These are phyloP conservation scores for Erodium texanum DNA, from an alignment of 441 rosid species.

Conservation along the genomic window DNA sequence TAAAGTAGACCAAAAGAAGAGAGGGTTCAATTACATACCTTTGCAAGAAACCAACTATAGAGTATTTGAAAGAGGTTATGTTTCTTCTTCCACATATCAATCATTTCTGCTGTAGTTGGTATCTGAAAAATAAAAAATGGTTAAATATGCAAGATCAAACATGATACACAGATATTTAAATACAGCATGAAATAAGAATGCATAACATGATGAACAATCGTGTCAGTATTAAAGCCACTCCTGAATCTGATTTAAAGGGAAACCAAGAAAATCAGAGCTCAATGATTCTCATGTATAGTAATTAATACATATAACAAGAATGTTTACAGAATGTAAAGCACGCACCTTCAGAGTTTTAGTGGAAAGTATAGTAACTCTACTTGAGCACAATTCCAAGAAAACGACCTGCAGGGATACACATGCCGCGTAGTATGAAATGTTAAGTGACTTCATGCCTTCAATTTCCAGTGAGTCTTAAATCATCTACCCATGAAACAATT, in stretches of 20 bases:
- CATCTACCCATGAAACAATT: conserved; percentile 21
- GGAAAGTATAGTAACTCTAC: conserved; percentile 63
- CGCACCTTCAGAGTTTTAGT: conserved; percentile 75
- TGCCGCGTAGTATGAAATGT: conserved; percentile 3
- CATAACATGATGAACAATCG: neutral
- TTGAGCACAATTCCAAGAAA: conserved; percentile 84
- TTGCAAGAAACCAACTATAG: conserved; percentile 81
- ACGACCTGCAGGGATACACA: conserved; percentile 44
- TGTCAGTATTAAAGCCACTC: neutral
- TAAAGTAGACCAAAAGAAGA: neutral
- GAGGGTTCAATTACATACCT: conserved; percentile 27
- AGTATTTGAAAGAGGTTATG: conserved; percentile 68
- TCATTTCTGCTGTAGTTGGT: conserved; percentile 67
- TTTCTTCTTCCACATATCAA: conserved; percentile 78
- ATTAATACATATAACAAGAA: neutral
- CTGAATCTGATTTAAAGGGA: neutral
- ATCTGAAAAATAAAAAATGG: conserved; percentile 35
- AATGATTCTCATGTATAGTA: neutral
- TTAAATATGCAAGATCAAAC: neutral
- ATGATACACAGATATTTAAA: neutral
- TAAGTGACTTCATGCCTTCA: neutral
- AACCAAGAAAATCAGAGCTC: neutral
- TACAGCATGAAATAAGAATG: neutral
- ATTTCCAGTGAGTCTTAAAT: conserved; percentile 17
- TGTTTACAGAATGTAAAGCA: neutral